Base-by-base conservation (phyloP, 75 land plant species). In the Gnetum montanum region DNA sequence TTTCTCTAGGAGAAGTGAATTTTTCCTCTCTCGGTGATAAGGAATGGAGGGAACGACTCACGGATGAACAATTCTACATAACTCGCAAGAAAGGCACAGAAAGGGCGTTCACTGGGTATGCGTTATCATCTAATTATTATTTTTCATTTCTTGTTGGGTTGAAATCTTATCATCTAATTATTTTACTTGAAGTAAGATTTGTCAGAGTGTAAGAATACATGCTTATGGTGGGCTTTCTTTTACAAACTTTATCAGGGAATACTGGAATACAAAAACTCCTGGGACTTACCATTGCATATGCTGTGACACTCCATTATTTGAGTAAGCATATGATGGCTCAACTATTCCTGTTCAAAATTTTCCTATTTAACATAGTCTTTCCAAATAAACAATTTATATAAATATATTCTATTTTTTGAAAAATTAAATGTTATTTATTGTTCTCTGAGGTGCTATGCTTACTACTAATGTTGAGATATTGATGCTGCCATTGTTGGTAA, bases 101-200 rank as follows among this genome's bases (percentile, higher is more conserved):
- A 61, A 87, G 93, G 49, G 80, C 97, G 44, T 91, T 86, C 59
- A 80, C 97, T 56, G 97, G 97, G 96, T 90, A 79, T 57, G 71
- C 4, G 43, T n/a, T n/a, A n/a, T n/a, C 15, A 4, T 25, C 20
- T n/a, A 12, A 35, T 37, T n/a, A 34, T 61, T 46, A 11, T 26
- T 13, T n/a, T 61, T 47, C 28, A 22, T 48, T 27, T 43, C 45
- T 4, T 59, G 53, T 59, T 29, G 10, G 13, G 24, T n/a, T n/a
- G n/a, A n/a, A n/a, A n/a, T n/a, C n/a, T n/a, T n/a, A n/a, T 22
- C 19, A 8, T 8, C 51, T 8, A 28, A 31, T 7, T 15, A 13
- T 7, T 45, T 25, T 25, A 35, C 37, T 12, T 8, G 43, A 49
- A 49, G 22, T 10, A 8, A n/a, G 8, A 8, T 10, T 19, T 27